Evolutionary conservation across 805 yeast species (phyloP).

Genomic region (Yarrowia sp.): DNA sequence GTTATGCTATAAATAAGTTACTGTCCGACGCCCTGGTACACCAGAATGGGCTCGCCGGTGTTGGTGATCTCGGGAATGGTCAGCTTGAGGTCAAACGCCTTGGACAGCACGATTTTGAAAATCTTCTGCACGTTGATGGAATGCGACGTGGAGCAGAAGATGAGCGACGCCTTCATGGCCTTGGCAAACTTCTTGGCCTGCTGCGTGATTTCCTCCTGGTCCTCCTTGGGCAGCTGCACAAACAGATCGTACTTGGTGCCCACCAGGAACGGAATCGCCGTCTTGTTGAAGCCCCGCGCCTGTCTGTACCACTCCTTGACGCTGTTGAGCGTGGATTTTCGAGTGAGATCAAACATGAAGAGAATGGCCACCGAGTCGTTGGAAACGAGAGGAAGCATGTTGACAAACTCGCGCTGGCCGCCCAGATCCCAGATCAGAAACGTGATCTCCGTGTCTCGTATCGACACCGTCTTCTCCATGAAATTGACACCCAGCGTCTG

Average conservation of each 20-base stretch:
- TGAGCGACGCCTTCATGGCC: constrained; percentile 80
- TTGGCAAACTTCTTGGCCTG: constrained; percentile 81
- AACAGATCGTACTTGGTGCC: constrained; percentile 94
- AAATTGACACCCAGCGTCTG: constrained; percentile 95
- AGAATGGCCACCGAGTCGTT: constrained; percentile 89
- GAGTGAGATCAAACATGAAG: constrained; percentile 85
- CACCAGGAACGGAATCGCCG: constrained; percentile 85
- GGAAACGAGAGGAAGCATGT: constrained; percentile 91
- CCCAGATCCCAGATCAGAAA: constrained; percentile 96
- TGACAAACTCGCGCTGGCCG: constrained; percentile 90
- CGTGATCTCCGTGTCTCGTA: constrained; percentile 81
- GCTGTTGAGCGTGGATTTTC: constrained; percentile 81
- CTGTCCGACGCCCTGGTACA: constrained; percentile 46
- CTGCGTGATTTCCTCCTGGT: constrained; percentile 78
- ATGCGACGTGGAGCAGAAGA: constrained; percentile 88
- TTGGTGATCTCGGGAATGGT: constrained; percentile 79
- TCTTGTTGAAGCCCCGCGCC: constrained; percentile 82
- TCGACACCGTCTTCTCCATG: constrained; percentile 83
- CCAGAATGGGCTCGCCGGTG: constrained; percentile 87
- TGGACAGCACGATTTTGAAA: constrained; percentile 84
- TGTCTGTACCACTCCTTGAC: constrained; percentile 93
- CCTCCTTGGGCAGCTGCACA: constrained; percentile 70
- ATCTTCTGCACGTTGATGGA: constrained; percentile 92
- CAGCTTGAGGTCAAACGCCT: constrained; percentile 81
- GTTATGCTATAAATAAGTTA: background rate